Evolutionary conservation across 2,329 filamentous ascomycete genomes (phyloP).

Genomic region (Botryotinia narcissicola): DNA sequence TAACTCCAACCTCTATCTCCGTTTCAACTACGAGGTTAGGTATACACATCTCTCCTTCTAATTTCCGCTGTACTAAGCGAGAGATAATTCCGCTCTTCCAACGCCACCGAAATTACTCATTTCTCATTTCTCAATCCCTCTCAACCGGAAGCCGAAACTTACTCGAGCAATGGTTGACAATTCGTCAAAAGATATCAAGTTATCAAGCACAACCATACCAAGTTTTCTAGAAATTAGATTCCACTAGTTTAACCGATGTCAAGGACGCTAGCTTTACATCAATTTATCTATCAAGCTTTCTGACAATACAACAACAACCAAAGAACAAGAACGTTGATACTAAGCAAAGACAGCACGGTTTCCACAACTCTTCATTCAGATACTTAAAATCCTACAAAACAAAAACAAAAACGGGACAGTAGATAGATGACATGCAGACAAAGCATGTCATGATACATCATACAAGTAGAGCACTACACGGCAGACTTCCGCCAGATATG

Average conservation of each 20-base stretch:
- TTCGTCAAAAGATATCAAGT: background rate
- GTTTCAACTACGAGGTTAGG: background rate
- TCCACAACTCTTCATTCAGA: no score
- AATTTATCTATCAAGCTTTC: no score
- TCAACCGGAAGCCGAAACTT: fast-evolving
- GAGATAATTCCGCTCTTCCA: background rate
- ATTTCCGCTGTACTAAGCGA: background rate
- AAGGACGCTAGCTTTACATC: no score
- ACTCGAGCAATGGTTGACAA: fast-evolving
- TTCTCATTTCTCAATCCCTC: background rate
- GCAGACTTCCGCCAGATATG: no score
- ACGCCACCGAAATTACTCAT: fast-evolving
- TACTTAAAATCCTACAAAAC: no score
- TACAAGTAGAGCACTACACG: no score
- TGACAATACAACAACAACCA: background rate
- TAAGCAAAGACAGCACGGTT: no score
- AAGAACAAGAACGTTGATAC: background rate
- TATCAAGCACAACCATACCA: fast-evolving
- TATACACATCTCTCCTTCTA: background rate
- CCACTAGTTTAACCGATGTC: fast-evolving
- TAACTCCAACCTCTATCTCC: no score
- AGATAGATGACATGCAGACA: no score
- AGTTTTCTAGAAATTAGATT: no score
- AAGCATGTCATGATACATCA: no score
- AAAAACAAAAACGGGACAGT: no score